A percentile compares a stretch with the other conserved stretches of the same genome.
Conservation (phyloP, 2,329 filamentous ascomycete species). For the Pyrenophora teres region DNA sequence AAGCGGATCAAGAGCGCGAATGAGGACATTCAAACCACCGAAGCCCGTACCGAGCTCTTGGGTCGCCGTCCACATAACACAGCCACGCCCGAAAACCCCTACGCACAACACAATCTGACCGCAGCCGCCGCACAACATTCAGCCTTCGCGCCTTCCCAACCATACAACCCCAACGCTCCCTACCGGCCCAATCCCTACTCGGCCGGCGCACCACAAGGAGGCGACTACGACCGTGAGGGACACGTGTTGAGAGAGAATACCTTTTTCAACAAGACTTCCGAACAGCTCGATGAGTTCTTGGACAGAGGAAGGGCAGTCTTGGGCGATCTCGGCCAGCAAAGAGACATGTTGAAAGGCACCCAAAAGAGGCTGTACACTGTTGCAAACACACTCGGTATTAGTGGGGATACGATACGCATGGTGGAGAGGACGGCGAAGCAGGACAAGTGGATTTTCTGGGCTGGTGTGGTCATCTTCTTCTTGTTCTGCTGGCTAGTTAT, state of each 20-base stretch:
- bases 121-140: constrained; percentile 26
- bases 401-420: constrained; percentile 96
- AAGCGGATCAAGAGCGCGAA: constrained; percentile 75
- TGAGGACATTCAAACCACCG: constrained; percentile 71
- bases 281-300: constrained; percentile 90
- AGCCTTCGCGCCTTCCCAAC: constrained; percentile 38
- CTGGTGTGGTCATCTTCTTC: constrained; percentile 83
- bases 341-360: constrained; percentile 93
- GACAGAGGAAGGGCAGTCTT: constrained; percentile 89
- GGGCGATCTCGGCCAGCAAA: constrained; percentile 84
- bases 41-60: constrained; percentile 80
- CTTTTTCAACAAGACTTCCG: constrained; percentile 82
- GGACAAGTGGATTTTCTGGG: constrained; percentile 98
- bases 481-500: constrained; percentile 89
- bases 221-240: constrained; percentile 71
- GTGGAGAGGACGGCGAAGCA: constrained; percentile 88
- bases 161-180: constrained; percentile 38
- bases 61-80: constrained; percentile 79
- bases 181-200: constrained; percentile 51
- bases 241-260: constrained; percentile 88
- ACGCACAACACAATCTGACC: constrained; percentile 56
- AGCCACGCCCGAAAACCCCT: constrained; percentile 90
- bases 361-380: constrained; percentile 90
- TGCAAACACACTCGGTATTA: constrained; percentile 90
- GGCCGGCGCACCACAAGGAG: constrained; percentile 38